A percentile compares a stretch with the other conserved stretches of the same genome.
phyloP scores from a whole-genome alignment of 495 filamentous ascomycete species.

The Lentithecium fluviatile region DNA sequence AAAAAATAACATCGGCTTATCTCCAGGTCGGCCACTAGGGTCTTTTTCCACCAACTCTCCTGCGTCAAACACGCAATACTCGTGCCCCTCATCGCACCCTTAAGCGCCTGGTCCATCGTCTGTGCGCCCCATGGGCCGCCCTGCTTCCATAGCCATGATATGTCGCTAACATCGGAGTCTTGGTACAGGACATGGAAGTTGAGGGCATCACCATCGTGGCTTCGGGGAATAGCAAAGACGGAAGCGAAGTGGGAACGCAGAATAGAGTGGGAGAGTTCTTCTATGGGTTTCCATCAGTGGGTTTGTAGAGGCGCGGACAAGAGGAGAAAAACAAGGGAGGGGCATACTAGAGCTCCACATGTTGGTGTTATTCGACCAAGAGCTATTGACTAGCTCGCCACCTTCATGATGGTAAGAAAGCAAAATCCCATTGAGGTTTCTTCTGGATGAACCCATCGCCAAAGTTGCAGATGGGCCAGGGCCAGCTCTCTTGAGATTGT shows the following conservation, averaged over 20 bases:
- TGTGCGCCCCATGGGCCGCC: not conserved
- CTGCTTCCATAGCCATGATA: not conserved
- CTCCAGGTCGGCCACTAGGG: not conserved
- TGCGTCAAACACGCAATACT: slow-evolving; percentile 5
- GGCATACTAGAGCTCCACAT: not conserved
- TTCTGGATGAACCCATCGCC: not conserved
- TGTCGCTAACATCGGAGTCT: not conserved
- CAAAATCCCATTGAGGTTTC: not conserved
- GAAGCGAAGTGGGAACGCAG: not conserved
- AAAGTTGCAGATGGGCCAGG: not conserved
- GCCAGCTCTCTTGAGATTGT: not conserved
- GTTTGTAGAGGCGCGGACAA: not conserved
- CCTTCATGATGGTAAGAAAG: not conserved
- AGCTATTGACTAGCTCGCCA: not conserved
- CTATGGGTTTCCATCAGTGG: not conserved
- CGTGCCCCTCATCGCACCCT: not conserved
- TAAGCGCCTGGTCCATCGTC: not conserved
- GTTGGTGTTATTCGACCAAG: not conserved
- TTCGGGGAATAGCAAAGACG: not conserved
- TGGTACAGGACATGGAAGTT: not conserved
- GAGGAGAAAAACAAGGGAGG: not conserved
- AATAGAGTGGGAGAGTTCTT: not conserved
- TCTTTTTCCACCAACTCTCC: not conserved
- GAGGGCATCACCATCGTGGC: not conserved
- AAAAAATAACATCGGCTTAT: not conserved